Conservation (phyloP, 371 early-diverging fungal species). For the Phascolomyces articulosus region DNA sequence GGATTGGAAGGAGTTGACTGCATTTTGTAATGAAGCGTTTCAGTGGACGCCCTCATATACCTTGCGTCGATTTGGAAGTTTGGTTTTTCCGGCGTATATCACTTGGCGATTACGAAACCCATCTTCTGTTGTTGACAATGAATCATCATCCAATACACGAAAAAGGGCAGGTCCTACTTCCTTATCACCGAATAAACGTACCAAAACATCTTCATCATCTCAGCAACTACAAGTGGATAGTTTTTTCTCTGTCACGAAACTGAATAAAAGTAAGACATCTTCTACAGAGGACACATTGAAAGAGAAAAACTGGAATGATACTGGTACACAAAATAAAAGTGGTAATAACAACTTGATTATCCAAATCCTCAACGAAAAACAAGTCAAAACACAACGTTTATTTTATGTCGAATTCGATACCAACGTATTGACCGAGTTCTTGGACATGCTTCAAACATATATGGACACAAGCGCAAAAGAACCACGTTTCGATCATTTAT, state of each 20-base stretch:
- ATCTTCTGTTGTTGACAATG: too few relatives aligned
- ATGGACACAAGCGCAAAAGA: neutral
- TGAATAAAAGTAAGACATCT: too few relatives aligned
- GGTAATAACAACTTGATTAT: too few relatives aligned
- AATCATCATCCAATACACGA: too few relatives aligned
- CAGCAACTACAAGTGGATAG: neutral
- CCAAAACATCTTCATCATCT: too few relatives aligned
- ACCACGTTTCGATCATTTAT: neutral
- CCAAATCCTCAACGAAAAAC: neutral
- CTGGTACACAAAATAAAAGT: too few relatives aligned
- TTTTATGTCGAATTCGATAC: conserved; percentile 1
- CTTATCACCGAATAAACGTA: too few relatives aligned
- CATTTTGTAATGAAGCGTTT: conserved; percentile 13
- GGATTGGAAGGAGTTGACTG: conserved; percentile 10
- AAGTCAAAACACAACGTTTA: neutral
- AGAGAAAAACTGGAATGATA: neutral
- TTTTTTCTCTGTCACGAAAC: neutral
- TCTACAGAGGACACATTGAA: neutral
- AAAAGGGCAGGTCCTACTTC: too few relatives aligned
- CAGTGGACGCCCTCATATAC: conserved; percentile 3
- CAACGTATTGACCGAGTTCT: conserved; percentile 1
- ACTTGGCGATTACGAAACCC: neutral
- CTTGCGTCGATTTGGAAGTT: conserved; percentile 5
- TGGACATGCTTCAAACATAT: neutral
- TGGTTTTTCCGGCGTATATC: conserved; percentile 7